Evolutionary conservation across 1,284 basidiomycete genomes (phyloP).

Genomic region (Ceratobasidium sp.): DNA sequence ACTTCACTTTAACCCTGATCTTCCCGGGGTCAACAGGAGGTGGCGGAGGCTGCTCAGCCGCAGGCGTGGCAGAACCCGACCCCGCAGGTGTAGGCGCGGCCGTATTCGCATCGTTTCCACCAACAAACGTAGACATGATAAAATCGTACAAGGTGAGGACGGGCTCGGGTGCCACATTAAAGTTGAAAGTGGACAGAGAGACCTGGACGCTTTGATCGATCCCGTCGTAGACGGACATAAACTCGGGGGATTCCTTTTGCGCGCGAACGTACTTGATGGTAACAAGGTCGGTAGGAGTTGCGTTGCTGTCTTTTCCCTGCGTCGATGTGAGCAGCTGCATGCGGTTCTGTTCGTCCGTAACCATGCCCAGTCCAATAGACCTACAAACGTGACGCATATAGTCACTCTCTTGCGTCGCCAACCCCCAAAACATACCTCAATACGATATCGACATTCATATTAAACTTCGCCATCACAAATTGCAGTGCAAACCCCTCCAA

Average conservation of each 20-base stretch:
- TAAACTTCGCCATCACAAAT: conserved; percentile 79
- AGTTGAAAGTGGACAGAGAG: conserved; percentile 90
- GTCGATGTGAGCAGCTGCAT: conserved; percentile 82
- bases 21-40: conserved; percentile 58
- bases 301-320: conserved; percentile 55
- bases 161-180: conserved; percentile 90
- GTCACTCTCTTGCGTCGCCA: background rate
- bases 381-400: conserved; percentile 53
- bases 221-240: conserved; percentile 79
- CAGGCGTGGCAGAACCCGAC: conserved; percentile 20
- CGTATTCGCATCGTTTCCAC: conserved; percentile 53
- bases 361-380: conserved; percentile 72
- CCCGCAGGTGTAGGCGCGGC: conserved; percentile 24
- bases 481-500: conserved; percentile 81
- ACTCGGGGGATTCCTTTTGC: conserved; percentile 88
- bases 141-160: conserved; percentile 94
- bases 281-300: conserved; percentile 72
- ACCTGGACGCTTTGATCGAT: conserved; percentile 90
- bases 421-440: conserved; percentile 67
- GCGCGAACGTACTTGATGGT: conserved; percentile 84
- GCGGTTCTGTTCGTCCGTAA: conserved; percentile 64
- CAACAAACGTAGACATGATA: conserved; percentile 95
- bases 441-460: conserved; percentile 87
- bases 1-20: conserved; percentile 83
- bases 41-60: conserved; percentile 22